Percentiles rank a stretch among this genome's conserved stretches.
Evolutionary conservation across 805 yeast species (phyloP).

Genomic region (Ogataea trehalophila): DNA sequence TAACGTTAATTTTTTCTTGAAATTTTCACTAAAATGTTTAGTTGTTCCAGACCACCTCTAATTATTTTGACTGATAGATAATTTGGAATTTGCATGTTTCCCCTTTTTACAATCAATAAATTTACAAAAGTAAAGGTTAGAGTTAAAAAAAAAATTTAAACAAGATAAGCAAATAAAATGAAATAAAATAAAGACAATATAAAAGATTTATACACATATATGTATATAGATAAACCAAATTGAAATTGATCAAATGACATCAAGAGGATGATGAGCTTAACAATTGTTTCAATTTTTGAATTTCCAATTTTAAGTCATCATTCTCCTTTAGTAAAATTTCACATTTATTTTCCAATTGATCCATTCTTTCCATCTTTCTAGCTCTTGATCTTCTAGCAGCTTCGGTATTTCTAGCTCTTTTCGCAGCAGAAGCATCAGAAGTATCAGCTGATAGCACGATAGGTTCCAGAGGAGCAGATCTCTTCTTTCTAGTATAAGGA

Average conservation of each 20-base stretch:
- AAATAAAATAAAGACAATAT: no score
- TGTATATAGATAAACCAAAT: no score
- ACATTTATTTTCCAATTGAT: constrained; percentile 74
- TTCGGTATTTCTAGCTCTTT: constrained; percentile 96
- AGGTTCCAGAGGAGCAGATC: constrained; percentile 68
- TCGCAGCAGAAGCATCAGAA: constrained; percentile 65
- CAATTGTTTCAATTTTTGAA: constrained; percentile 43
- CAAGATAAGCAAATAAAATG: no score
- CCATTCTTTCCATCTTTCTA: constrained; percentile 84
- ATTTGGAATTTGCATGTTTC: no score
- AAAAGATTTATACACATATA: no score
- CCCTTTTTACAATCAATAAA: no score
- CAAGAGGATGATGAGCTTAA: constrained; percentile 24
- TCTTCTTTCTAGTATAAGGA: constrained; percentile 72
- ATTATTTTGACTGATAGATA: no score
- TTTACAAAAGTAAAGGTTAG: no score
- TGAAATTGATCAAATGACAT: not conserved
- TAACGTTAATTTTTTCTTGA: constrained; percentile 26
- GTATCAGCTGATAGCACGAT: constrained; percentile 43
- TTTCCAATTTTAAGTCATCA: constrained; percentile 56
- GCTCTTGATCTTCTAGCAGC: constrained; percentile 97
- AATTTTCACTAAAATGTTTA: no score
- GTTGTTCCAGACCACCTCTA: no score
- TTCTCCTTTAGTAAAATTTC: constrained; percentile 59
- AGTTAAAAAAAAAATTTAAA: no score